Conservation (phyloP, 2,329 filamentous ascomycete species). For the Xylariaceae sp. region DNA sequence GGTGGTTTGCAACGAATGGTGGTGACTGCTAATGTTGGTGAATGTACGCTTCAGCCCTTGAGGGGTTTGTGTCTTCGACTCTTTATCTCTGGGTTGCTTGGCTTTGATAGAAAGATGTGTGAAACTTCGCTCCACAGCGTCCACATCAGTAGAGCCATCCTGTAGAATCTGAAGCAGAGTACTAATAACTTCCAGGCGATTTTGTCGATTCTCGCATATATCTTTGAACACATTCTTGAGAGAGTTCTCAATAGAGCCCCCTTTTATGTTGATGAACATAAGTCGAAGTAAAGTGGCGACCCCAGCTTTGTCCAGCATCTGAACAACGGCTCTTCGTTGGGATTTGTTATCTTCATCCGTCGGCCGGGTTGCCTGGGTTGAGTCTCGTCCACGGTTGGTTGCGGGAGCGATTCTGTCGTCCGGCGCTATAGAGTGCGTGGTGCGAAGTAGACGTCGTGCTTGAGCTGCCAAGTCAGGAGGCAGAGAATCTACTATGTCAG, state of each 20-base stretch:
- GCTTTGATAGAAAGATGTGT: constrained; percentile 86
- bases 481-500: constrained; percentile 76
- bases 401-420: constrained; percentile 40
- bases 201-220: constrained; percentile 94
- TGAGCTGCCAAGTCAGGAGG: constrained; percentile 83
- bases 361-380: constrained; percentile 24
- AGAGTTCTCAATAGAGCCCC: constrained; percentile 75
- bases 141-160: constrained; percentile 88
- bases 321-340: constrained; percentile 75
- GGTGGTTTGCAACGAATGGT: constrained; percentile 51
- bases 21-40: constrained; percentile 48
- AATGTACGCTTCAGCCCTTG: constrained; percentile 70
- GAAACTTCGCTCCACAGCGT: constrained; percentile 92
- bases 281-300: constrained; percentile 94
- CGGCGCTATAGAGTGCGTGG: constrained; percentile 28
- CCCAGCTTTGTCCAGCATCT: constrained; percentile 95
- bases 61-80: constrained; percentile 68
- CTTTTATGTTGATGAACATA: constrained; percentile 88
- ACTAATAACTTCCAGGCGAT: constrained; percentile 87
- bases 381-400: constrained; percentile 24
- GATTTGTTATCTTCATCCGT: constrained; percentile 50
- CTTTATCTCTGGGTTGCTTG: constrained; percentile 66
- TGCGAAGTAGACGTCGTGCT: constrained; percentile 62
- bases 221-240: constrained; percentile 85
- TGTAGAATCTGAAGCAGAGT: constrained; percentile 89